Percentiles rank a stretch among this genome's conserved stretches.
phyloP scores from a whole-genome alignment of 257 asterid genomes.

The Przewalskia tangutica region DNA sequence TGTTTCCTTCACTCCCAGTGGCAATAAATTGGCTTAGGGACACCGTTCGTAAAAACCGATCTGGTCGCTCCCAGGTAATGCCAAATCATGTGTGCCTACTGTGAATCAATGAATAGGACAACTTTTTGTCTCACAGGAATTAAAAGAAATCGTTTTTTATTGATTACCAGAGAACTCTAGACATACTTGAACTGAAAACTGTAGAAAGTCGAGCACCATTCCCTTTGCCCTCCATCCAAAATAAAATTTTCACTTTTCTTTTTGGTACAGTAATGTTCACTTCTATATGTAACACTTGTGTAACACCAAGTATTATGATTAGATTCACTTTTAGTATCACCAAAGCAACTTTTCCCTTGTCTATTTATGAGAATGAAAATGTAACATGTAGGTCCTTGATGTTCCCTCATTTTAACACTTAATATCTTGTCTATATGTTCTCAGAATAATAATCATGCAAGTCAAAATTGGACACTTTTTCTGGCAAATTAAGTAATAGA shows the following conservation, averaged over 20 bases:
- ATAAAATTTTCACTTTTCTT: neutral
- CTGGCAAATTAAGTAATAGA: neutral
- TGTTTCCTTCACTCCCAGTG: slow-evolving; percentile 72
- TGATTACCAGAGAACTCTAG: neutral
- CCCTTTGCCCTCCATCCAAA: neutral
- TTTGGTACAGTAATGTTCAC: neutral
- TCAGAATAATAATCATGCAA: neutral
- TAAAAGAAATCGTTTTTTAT: neutral
- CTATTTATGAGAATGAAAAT: neutral
- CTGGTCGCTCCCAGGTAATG: slow-evolving; percentile 70
- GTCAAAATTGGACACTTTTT: neutral
- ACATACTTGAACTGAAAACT: neutral
- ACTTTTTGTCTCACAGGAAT: neutral
- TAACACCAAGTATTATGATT: neutral
- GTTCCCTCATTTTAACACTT: neutral
- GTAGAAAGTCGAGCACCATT: neutral
- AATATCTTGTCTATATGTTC: neutral
- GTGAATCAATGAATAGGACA: neutral
- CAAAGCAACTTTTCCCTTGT: neutral
- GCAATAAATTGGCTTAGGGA: slow-evolving; percentile 95
- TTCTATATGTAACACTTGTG: neutral
- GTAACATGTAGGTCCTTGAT: neutral
- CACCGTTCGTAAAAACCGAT: slow-evolving; percentile 39
- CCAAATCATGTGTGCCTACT: neutral
- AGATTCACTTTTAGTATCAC: neutral